Conservation (phyloP, 1,139 yeast species). For the Geotrichum aggregatum region DNA sequence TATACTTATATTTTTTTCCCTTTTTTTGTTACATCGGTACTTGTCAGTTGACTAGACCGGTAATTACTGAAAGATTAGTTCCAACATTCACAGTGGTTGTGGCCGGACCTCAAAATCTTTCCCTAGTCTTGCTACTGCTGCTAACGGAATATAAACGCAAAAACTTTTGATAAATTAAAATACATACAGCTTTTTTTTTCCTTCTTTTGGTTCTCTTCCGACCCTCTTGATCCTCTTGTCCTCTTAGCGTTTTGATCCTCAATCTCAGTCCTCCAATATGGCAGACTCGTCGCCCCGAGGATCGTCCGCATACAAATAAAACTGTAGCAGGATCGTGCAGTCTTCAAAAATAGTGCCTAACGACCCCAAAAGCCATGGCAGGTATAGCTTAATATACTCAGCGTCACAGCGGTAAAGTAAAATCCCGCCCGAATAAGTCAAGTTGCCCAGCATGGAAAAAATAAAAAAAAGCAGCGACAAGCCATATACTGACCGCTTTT, state of each 20-base stretch:
- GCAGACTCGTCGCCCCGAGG: slow-evolving; percentile 6
- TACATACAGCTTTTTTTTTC: no score
- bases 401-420: slow-evolving; percentile 59
- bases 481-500: slow-evolving; percentile 67
- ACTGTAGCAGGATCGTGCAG: slow-evolving; percentile 57
- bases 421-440: slow-evolving; percentile 74
- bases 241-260: no score
- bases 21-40: no score
- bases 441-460: slow-evolving; percentile 69
- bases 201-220: no score
- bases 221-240: no score
- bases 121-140: no score
- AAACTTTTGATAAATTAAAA: not conserved
- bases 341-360: slow-evolving; percentile 72
- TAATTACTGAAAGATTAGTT: no score
- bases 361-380: slow-evolving; percentile 73
- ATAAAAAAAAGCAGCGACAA: slow-evolving; percentile 69
- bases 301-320: slow-evolving; percentile 50
- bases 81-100: no score
- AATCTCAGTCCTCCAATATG: slow-evolving; percentile 15
- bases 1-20: no score
- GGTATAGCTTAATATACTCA: slow-evolving; percentile 56
- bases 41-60: no score
- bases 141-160: no score
- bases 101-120: no score